A percentile compares a stretch with the other conserved stretches of the same genome.
Conservation (phyloP, 2,329 filamentous ascomycete species). For the Ceratocystis colombiana region DNA sequence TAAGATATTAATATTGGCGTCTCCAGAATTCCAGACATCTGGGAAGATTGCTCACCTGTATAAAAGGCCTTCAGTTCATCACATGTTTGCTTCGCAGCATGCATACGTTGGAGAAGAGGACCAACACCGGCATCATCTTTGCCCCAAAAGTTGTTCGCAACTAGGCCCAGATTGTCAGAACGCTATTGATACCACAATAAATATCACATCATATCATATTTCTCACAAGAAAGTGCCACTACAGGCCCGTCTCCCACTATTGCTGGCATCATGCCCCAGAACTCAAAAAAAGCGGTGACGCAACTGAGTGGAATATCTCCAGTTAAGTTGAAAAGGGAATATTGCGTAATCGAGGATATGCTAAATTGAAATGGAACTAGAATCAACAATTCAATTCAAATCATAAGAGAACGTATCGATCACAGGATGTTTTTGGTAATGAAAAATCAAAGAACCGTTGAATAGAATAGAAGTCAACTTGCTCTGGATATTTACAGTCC, state of each 20-base stretch:
- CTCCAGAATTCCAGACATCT: background rate
- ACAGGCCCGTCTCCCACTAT: constrained; percentile 52
- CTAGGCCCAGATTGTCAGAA: constrained; percentile 36
- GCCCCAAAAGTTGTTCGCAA: constrained; percentile 99
- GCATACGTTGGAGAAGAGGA: constrained; percentile 88
- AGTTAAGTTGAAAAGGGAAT: too few species aligned
- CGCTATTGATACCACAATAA: background rate
- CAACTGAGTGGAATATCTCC: background rate
- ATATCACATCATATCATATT: background rate
- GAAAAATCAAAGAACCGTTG: background rate
- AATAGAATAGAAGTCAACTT: background rate
- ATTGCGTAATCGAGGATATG: too few species aligned
- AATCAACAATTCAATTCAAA: too few species aligned
- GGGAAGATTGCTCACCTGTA: constrained; percentile 41
- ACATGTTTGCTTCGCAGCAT: constrained; percentile 82
- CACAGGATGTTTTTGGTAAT: background rate
- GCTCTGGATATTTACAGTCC: background rate
- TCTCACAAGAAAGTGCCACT: constrained; percentile 57
- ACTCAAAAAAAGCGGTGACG: constrained; percentile 2
- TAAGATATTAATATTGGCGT: constrained; percentile 7
- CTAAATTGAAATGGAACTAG: too few species aligned
- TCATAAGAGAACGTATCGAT: too few species aligned
- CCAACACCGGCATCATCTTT: constrained; percentile 94
- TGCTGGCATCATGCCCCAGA: constrained; percentile 43
- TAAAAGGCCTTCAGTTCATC: constrained; percentile 94